Base-by-base conservation (phyloP, 495 filamentous ascomycete species). In the Neurospora sp. region DNA sequence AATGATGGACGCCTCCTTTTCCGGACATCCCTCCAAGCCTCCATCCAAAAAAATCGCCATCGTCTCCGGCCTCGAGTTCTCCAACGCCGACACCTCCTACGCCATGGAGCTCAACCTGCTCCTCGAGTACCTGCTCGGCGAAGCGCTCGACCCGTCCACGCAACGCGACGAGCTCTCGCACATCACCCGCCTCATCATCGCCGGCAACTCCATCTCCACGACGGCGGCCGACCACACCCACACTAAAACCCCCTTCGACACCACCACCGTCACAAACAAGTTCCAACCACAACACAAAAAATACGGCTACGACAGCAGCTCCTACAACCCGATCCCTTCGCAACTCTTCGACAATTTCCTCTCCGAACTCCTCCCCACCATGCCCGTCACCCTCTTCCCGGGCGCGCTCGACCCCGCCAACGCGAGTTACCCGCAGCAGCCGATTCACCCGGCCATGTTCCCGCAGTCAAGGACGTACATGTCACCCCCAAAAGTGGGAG, bases 301-400 rank as follows among this genome's bases (percentile, higher is more conserved):
- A 75, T 98, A 98, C 82, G 95, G 96, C 70, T 98, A 98, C 83
- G 96, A 98, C 80, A 89, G 92, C 71, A 89, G 90, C 39, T 81
- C 92, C 2, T 98, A 97, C 84, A 96, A 98, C 80, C 85, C 94
- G 12, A 81, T 90, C 0, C 96, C 96, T 3, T 93, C 93, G 8
- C 89, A 89, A 44, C 91, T 90, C 70, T 86, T 99, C 41, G 96
- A 99, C 82, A 84, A 87, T 27, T 95, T 97, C 83, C 86, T 99
- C 9, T 85, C 91, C 2, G 85, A 89, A 39, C 85, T 99, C 37
- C 86, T 98, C 16, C 93, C 95, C 14, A 89, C 89, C 72, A 87
- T 98, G 77, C 90, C 95, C 27, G 80, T 97, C 75, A 93, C 95
- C 0, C 81, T 97, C 14, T 88, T 97, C 77, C 91, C 93, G 0